Evolutionary conservation across 176 grass and related monocot species (phyloP).

Genomic region (Avena eriantha): DNA sequence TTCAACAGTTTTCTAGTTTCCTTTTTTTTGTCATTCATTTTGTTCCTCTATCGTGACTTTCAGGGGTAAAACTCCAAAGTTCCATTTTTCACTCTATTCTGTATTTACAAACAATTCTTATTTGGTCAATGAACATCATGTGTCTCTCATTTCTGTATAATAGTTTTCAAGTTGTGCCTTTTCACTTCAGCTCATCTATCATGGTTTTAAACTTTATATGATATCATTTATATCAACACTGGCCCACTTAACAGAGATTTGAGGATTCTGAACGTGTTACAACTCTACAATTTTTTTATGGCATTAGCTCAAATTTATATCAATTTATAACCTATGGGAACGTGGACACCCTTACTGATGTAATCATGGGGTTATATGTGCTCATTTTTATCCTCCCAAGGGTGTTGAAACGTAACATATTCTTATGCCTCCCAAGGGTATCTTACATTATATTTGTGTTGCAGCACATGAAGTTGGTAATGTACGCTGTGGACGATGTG

Average conservation of each 20-base stretch:
- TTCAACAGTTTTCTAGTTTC: neutral
- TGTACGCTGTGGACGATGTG: conserved; percentile 71
- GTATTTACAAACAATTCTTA: conserved; percentile 17
- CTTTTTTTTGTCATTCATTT: conserved; percentile 21
- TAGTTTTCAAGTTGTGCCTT: conserved; percentile 4
- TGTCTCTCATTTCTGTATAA: conserved; percentile 32
- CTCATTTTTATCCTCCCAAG: conserved; percentile 14
- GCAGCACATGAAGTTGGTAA: conserved; percentile 83
- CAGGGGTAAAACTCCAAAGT: neutral
- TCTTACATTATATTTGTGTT: conserved; percentile 48
- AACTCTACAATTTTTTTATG: conserved; percentile 10
- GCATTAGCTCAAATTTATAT: conserved; percentile 31
- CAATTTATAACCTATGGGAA: conserved; percentile 30
- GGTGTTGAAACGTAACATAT: conserved; percentile 15
- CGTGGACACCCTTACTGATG: conserved; percentile 13
- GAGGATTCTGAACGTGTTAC: neutral
- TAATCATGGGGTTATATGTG: neutral
- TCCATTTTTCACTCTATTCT: conserved; percentile 22
- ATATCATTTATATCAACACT: conserved; percentile 16
- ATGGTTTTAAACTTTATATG: neutral
- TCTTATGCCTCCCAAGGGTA: conserved; percentile 27
- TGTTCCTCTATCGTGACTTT: conserved; percentile 24
- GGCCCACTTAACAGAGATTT: neutral
- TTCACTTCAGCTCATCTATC: conserved; percentile 16
- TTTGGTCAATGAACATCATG: conserved; percentile 7